Evolutionary conservation across 2,329 filamentous ascomycete genomes (phyloP), one percentile per base, ranked within the genome.

Genomic region (Boeremia lycopersici): DNA sequence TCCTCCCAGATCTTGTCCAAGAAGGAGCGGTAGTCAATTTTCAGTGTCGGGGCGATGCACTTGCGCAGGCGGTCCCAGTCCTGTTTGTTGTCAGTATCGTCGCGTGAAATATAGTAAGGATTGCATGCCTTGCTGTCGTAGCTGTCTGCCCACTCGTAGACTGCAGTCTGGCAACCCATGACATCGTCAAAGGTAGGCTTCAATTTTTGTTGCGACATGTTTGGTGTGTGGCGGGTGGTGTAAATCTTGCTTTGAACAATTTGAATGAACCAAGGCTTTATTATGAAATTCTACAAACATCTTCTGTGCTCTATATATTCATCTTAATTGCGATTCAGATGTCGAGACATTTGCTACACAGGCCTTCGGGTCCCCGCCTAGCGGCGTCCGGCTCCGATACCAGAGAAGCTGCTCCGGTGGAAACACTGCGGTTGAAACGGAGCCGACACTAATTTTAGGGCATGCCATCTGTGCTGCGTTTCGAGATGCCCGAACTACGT

Each of bases 1-100:
- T 75, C 71, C 57, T 84, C 81, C 82, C 82, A 84, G 47, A 81
- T 68, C 71, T 83, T 81, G 74, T 79, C 74, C 57, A 84, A 74
- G 65, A 84, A 80, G 12, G 72, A 85, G 60, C 72, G 79, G 81
- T 92, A 92, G 79, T 92, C 89, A 65, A 91, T 82, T 81, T 76
- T 77, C 12, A 86, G 68, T 1, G 82, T 86, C 1, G 86, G 86
- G 2, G 86, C 86, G 61, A 89, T 86, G 77, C 82, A 84, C 59
- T 81, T 83, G 61, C 77, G 69, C 26, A 88, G 79, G 46, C 84
- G 81, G 12, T 79, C 77, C 84, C 85, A 88, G 75, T 88, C 83
- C 74, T 75, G 50, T 17, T 5, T 34, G 15, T 31, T 15, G 39
- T 56, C 19, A 56, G 53, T 15, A 2, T n/a, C 29, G 12, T 39